Base-by-base conservation (phyloP, 305 asterid genomes). In the Solanum chacoense region DNA sequence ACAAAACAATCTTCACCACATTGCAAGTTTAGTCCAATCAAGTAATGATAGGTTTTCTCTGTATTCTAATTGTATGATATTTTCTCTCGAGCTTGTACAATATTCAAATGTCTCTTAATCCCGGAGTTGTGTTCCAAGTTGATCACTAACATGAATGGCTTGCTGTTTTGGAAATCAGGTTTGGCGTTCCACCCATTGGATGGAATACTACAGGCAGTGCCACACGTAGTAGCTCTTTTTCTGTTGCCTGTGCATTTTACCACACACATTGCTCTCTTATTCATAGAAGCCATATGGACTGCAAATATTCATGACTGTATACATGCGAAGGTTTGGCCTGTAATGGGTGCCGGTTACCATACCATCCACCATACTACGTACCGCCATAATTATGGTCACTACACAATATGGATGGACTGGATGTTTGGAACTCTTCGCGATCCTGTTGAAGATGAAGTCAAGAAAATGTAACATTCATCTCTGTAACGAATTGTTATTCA, bases 391-490 rank as follows among this genome's bases (percentile, higher is more conserved):
- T 97, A 96, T 72, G 98, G 99, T 42, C 98, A 97, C 91, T 97
- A 93, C 96, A 96, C 98, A 0, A 89, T 97, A 90, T 96, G 96
- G 98, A 98, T 98, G 98, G 99, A 98, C 91, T 95, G 98, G 99
- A 95, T 96, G 98, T 96, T 98, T 55, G 97, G 98, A 88, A 98
- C 99, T 42, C 99, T 98, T 40, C 97, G 97, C 11, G 96, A 96
- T 87, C 99, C 99, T 14, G 88, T 88, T 36, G 94, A 94, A 87
- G 98, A 93, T 12, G 95, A 95, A 63, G 89, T 92, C 89, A 96
- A 95, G 92, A 94, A 93, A 91, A 80, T 92, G 79, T 95, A 91
- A 83, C 40, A 20, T 83, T 83, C 87, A 45, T 80, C 26, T 16
- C 9, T 16, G 32, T 40, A 78, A 78, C 59, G 67, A 55, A 55